These are phyloP conservation scores for Pleurotus ostreatus DNA, from an alignment of 768 basidiomycete genomes.

Conservation along the genomic window DNA sequence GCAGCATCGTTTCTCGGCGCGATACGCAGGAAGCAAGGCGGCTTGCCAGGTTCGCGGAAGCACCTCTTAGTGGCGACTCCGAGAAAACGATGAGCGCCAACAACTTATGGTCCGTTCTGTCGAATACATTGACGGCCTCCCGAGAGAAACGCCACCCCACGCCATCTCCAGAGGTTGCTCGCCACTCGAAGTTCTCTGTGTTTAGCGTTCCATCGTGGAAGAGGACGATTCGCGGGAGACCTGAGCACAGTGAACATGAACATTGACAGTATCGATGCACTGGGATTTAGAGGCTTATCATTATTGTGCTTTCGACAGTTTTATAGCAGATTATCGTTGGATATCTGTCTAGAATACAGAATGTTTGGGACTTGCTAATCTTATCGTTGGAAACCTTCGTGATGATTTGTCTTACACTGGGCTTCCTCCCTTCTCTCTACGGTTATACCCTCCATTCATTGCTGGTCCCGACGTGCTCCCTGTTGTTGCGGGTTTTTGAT, in stretches of 20 bases:
- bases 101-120: constrained; percentile 64
- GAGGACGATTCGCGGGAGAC: not conserved
- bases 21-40: constrained; percentile 79
- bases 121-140: constrained; percentile 57
- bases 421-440: not conserved
- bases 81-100: constrained; percentile 69
- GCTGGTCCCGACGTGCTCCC: not conserved
- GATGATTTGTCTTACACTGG: no score
- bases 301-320: no score
- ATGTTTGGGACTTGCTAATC: no score
- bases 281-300: no score
- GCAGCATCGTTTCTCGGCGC: constrained; percentile 84
- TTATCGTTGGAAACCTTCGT: no score
- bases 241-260: not conserved
- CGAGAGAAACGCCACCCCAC: constrained; percentile 32
- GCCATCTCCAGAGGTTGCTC: not conserved
- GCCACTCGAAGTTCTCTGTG: not conserved
- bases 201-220: not conserved
- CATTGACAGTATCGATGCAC: no score
- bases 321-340: no score
- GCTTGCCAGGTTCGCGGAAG: constrained; percentile 72
- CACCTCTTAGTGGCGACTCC: constrained; percentile 56
- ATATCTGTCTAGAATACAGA: no score
- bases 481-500: not conserved
- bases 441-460: not conserved